Base-by-base conservation (phyloP, 2,329 filamentous ascomycete genomes). In the Fusarium falciforme region DNA sequence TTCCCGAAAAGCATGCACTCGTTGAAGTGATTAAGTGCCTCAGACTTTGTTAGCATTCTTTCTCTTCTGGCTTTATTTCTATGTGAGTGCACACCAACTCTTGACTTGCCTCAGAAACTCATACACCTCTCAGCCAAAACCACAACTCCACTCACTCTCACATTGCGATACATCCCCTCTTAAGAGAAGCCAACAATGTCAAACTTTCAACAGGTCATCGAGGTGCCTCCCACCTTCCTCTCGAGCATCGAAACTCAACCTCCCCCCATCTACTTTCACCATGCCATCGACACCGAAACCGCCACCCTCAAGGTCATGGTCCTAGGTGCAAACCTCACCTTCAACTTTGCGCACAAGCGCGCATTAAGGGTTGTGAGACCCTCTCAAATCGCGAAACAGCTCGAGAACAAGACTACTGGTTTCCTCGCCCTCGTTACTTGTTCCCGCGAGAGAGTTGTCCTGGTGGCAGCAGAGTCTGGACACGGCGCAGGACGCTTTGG, bases 381-480 rank as follows among this genome's bases (percentile, higher is more conserved):
- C 1, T 71, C 71, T 1, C 8, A 14, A 0, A 77, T 80, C 7
- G 20, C 35, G 0, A 6, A 1, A 0, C 68, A 68, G 9, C 76
- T 83, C 1, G 72, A 75, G 1, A 67, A 70, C 20, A 84, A 83
- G 44, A 83, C 82, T 0, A 72, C 75, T 0, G 82, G 82, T 1
- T 84, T 83, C 59, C 67, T 83, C 25, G 67, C 78, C 22, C 73
- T 83, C 3, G 69, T 74, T 1, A 49, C 57, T 1, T 61, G 64
- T 3, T 29, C 52, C 2, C 63, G 67, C 6, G 58, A 74, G 6
- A 76, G 80, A 9, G 66, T 76, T 10, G 73, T 84, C 33, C 63
- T 83, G 11, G 76, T 79, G 0, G 80, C 80, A 54, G 80, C 82
- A 2, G 78, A 83, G 65, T 81, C 79, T 55, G 82, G 82, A 2